These are phyloP conservation scores for Spergularia marina DNA, from an alignment of 148 eudicot genomes.

Conservation along the genomic window DNA sequence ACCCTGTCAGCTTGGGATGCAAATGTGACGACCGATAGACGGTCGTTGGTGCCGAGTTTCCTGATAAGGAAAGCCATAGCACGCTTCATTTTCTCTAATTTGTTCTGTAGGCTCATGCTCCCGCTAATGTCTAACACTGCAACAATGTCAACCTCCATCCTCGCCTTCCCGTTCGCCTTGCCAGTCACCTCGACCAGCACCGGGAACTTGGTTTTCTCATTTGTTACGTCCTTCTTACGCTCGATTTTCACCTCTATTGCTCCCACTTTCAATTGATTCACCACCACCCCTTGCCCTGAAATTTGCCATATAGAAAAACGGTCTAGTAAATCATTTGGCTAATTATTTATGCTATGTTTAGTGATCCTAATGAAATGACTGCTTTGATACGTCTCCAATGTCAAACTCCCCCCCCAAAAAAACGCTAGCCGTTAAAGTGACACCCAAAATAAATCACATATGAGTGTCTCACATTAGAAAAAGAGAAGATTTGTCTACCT, in stretches of 20 bases:
- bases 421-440: too few relatives aligned
- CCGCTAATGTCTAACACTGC: slow-evolving; percentile 21
- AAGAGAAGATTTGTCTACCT: too few relatives aligned
- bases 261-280: background rate
- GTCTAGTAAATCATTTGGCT: too few relatives aligned
- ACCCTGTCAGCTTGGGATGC: background rate
- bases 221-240: background rate
- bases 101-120: slow-evolving; percentile 17
- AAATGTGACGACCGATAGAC: slow-evolving; percentile 25
- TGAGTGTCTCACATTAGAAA: too few relatives aligned
- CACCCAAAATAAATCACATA: too few relatives aligned
- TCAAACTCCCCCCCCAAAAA: too few relatives aligned
- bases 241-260: background rate
- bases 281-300: slow-evolving; percentile 8
- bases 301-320: too few relatives aligned
- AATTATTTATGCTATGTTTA: too few relatives aligned
- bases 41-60: slow-evolving; percentile 22
- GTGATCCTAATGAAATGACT: too few relatives aligned
- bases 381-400: too few relatives aligned
- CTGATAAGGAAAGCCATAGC: slow-evolving; percentile 18
- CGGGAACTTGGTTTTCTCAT: slow-evolving; percentile 8
- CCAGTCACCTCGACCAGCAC: slow-evolving; percentile 10
- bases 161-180: background rate
- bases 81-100: slow-evolving; percentile 15
- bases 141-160: slow-evolving; percentile 19